A percentile compares a stretch with the other conserved stretches of the same genome.
phyloP scores from a whole-genome alignment of 192 early-diverging fungal species.

The Linnemannia exigua region DNA sequence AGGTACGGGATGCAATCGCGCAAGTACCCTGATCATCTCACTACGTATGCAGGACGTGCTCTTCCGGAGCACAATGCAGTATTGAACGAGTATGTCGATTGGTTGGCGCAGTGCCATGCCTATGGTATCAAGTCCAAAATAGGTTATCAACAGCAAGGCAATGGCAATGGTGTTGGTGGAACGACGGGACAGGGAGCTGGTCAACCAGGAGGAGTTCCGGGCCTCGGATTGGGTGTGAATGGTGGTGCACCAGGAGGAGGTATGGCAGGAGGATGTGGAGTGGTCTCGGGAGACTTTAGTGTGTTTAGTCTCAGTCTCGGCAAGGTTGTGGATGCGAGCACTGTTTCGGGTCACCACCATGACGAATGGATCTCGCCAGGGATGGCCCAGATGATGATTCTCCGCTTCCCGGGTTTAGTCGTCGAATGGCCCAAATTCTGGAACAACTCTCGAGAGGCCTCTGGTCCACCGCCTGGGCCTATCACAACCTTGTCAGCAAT shows the following conservation, averaged over 20 bases:
- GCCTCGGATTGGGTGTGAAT: conserved; percentile 26
- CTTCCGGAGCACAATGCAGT: conserved; percentile 41
- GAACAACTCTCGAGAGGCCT: conserved; percentile 46
- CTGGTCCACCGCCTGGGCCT: conserved; percentile 45
- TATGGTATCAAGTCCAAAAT: conserved; percentile 41
- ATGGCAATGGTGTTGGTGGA: neutral
- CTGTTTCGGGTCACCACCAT: conserved; percentile 34
- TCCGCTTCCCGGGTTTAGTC: conserved; percentile 48
- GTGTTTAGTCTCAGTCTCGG: conserved; percentile 50
- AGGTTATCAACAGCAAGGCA: conserved; percentile 7
- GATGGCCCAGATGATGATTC: conserved; percentile 59
- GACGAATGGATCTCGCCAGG: conserved; percentile 54
- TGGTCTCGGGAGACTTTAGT: conserved; percentile 32
- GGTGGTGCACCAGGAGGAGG: neutral
- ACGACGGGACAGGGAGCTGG: neutral
- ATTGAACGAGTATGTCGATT: conserved; percentile 52
- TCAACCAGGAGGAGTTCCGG: conserved; percentile 41
- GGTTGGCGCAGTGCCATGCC: conserved; percentile 46
- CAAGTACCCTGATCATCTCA: conserved; percentile 48
- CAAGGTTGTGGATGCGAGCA: conserved; percentile 32
- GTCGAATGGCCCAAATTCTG: conserved; percentile 57
- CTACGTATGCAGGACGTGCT: conserved; percentile 38
- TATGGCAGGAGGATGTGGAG: conserved; percentile 4
- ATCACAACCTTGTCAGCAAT: conserved; percentile 41
- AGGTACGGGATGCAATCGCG: conserved; percentile 25